phyloP scores from a whole-genome alignment of 352 stramenopile genomes.

The Globisporangium polare region DNA sequence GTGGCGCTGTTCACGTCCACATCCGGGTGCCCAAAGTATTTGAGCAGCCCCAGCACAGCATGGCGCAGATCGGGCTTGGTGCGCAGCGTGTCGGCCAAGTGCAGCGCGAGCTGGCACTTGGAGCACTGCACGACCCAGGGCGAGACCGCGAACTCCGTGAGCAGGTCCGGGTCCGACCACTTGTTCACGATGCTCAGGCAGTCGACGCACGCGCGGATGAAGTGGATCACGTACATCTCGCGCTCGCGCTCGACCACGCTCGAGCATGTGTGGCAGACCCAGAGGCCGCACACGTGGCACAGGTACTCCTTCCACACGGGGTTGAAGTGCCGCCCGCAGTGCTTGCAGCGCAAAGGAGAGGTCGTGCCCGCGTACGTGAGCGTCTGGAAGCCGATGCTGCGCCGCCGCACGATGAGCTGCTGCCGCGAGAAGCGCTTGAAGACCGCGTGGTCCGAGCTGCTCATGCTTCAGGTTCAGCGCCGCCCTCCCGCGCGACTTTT shows the following conservation, averaged over 20 bases:
- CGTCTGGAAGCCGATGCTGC: slow-evolving; percentile 44
- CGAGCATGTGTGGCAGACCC: slow-evolving; percentile 50
- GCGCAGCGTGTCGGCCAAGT: slow-evolving; percentile 35
- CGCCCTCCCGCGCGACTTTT: not conserved
- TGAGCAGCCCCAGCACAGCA: slow-evolving; percentile 29
- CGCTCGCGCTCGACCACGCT: slow-evolving; percentile 49
- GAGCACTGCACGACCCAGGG: slow-evolving; percentile 35
- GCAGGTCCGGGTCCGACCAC: slow-evolving; percentile 32
- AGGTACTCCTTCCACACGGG: slow-evolving; percentile 38
- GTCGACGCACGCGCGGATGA: slow-evolving; percentile 37
- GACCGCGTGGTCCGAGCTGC: slow-evolving; percentile 32
- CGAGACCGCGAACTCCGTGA: slow-evolving; percentile 23
- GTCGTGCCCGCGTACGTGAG: slow-evolving; percentile 23
- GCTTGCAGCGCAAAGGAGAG: slow-evolving; percentile 27
- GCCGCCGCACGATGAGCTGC: slow-evolving; percentile 38
- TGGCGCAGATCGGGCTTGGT: slow-evolving; percentile 26
- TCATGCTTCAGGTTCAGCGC: not conserved
- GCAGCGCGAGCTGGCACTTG: slow-evolving; percentile 36
- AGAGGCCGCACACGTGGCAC: slow-evolving; percentile 48
- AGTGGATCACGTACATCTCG: slow-evolving; percentile 33
- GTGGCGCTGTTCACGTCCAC: slow-evolving; percentile 23
- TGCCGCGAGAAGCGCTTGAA: slow-evolving; percentile 46
- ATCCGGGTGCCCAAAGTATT: slow-evolving; percentile 21
- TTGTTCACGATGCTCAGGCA: slow-evolving; percentile 49
- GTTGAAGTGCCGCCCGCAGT: slow-evolving; percentile 43